Evolutionary conservation across 2,329 filamentous ascomycete species (phyloP), one percentile per base, ranked within the genome.

Genomic region (Stromatinia cepivora): DNA sequence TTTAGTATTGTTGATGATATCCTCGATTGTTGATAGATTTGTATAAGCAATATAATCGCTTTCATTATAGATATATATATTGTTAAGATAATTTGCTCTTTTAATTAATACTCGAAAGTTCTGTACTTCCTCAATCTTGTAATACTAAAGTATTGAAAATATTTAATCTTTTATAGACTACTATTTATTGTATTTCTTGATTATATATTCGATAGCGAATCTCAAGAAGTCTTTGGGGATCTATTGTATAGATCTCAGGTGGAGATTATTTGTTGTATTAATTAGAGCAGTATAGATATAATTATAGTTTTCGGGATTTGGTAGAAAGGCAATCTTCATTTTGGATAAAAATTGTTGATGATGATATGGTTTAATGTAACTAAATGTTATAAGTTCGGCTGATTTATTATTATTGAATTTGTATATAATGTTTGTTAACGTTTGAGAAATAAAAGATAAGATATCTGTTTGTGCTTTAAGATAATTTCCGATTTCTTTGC

Each of bases 281-380:
- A 25, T 20, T 20, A 28, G 22, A 34, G 5, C 9, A 34, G 53
- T 11, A 56, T 56, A 56, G 53, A n/a, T 20, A 56, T 56, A 56
- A 56, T 9, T 11, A 56, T 56, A 31, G 25, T 17, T 31, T 56
- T 56, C 31, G 31, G 1, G 25, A 56, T 56, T 20, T 28, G n/a
- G 53, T 22, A 56, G 25, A 56, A 56, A n/a, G 25, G 53, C 53
- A 56, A 20, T 56, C 53, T 56, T 56, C n/a, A 56, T n/a, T 56
- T n/a, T n/a, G 25, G 4, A 56, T 11, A 56, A 22, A 31, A 31
- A n/a, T 56, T 5, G 3, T 56, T 56, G n/a, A 56, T 28, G 52
- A 22, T 22, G 2, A 22, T 22, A 22, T 25, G 52, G 52, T 56
- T n/a, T 56, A 4, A 56, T 20, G 53, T 56, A 17, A 20, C 53